These are phyloP conservation scores for Hypsizygus ulmarius DNA, from an alignment of 1,284 basidiomycete genomes.

Conservation along the genomic window DNA sequence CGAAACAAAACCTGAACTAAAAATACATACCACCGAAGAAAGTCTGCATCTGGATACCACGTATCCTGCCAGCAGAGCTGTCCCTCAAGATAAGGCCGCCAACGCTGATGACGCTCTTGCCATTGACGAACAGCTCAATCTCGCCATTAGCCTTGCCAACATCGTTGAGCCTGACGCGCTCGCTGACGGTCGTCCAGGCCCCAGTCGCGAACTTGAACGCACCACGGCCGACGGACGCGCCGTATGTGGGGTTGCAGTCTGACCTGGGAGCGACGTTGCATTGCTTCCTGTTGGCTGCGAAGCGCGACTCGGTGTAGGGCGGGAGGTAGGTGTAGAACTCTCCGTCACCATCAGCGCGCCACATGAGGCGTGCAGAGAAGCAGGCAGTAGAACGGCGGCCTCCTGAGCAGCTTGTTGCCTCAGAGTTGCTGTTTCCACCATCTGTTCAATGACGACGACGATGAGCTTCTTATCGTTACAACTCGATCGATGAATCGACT, in stretches of 20 bases:
- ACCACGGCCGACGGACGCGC: slow-evolving; percentile 70
- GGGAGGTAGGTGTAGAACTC: slow-evolving; percentile 64
- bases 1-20: not conserved
- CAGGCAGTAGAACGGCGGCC: slow-evolving; percentile 46
- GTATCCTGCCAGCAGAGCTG: slow-evolving; percentile 43
- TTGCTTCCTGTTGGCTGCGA: slow-evolving; percentile 48
- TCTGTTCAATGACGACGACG: slow-evolving; percentile 30
- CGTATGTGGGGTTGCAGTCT: slow-evolving; percentile 63
- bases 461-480: slow-evolving; percentile 18
- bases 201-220: slow-evolving; percentile 64
- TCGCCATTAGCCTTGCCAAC: slow-evolving; percentile 53
- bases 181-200: slow-evolving; percentile 56
- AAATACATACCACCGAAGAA: slow-evolving; percentile 58
- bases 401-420: slow-evolving; percentile 49
- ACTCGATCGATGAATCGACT: slow-evolving; percentile 33
- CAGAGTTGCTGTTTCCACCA: slow-evolving; percentile 46
- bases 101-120: slow-evolving; percentile 54
- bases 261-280: slow-evolving; percentile 54
- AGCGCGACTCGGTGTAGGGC: slow-evolving; percentile 35
- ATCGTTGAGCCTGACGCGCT: slow-evolving; percentile 64
- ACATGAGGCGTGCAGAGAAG: slow-evolving; percentile 60
- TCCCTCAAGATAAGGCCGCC: slow-evolving; percentile 48
- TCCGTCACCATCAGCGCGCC: slow-evolving; percentile 46
- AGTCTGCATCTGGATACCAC: slow-evolving; percentile 65
- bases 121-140: slow-evolving; percentile 56